These are phyloP conservation scores for Daldinia grandis DNA, from an alignment of 495 filamentous ascomycete genomes.

Conservation along the genomic window DNA sequence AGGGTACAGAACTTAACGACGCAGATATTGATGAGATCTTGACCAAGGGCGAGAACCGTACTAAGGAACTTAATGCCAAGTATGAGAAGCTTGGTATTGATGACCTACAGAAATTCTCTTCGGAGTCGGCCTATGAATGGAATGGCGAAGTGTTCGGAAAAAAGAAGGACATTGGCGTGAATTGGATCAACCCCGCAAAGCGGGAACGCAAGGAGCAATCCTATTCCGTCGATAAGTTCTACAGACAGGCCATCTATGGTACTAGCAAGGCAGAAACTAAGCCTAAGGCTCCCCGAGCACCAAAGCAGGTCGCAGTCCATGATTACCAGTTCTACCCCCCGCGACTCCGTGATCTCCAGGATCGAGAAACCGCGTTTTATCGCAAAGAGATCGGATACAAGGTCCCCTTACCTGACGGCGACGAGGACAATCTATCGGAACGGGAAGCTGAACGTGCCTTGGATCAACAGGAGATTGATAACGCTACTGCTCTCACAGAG, in stretches of 20 bases:
- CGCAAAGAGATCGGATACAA: slow-evolving; percentile 96
- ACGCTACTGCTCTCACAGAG: slow-evolving; percentile 86
- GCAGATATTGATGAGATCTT: slow-evolving; percentile 92
- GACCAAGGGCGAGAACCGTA: slow-evolving; percentile 85
- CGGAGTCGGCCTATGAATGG: slow-evolving; percentile 98
- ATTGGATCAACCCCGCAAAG: slow-evolving; percentile 98
- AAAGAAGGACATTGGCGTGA: slow-evolving; percentile 94
- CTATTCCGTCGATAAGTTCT: slow-evolving; percentile 99
- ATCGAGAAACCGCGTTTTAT: slow-evolving; percentile 94
- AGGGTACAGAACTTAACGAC: slow-evolving; percentile 73
- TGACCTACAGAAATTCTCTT: slow-evolving; percentile 96
- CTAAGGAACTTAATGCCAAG: slow-evolving; percentile 85
- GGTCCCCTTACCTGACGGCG: slow-evolving; percentile 80
- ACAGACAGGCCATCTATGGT: slow-evolving; percentile 78
- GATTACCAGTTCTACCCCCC: slow-evolving; percentile 98
- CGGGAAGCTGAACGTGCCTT: slow-evolving; percentile 87
- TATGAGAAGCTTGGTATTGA: slow-evolving; percentile 99
- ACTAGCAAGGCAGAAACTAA: slow-evolving; percentile 87
- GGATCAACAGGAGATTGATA: slow-evolving; percentile 92
- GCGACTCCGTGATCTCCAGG: slow-evolving; percentile 84
- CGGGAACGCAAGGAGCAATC: slow-evolving; percentile 97
- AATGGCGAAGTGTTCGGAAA: slow-evolving; percentile 94
- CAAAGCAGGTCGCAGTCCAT: slow-evolving; percentile 89
- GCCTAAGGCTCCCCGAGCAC: slow-evolving; percentile 93
- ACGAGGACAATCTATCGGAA: slow-evolving; percentile 82